Conservation (phyloP, 192 early-diverging fungal species). For the Mortierella alpina region DNA sequence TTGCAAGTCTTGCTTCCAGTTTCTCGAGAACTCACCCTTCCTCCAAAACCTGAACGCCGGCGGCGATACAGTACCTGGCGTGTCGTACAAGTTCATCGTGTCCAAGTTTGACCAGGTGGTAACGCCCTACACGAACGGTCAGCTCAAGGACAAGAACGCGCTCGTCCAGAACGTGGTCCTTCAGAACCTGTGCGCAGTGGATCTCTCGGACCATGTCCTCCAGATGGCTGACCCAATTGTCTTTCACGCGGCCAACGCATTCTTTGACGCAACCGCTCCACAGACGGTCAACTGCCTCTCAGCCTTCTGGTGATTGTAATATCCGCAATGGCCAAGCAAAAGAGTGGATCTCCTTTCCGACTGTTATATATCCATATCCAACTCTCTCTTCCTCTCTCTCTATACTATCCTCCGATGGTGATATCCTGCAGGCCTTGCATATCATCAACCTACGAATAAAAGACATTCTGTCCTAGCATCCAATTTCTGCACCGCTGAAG, state of each 20-base stretch:
- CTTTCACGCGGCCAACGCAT: constrained; percentile 27
- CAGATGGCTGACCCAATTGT: constrained; percentile 40
- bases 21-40: constrained; percentile 24
- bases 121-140: constrained; percentile 42
- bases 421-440: no score
- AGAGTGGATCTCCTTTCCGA: not conserved
- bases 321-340: not conserved
- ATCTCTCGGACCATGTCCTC: constrained; percentile 25
- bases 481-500: no score
- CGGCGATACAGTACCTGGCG: constrained; percentile 50
- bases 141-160: constrained; percentile 32
- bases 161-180: constrained; percentile 31
- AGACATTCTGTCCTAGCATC: no score
- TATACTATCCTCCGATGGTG: not conserved
- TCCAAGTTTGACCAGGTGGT: constrained; percentile 37
- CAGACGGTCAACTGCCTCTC: constrained; percentile 45
- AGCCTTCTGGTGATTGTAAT: not conserved
- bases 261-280: constrained; percentile 14
- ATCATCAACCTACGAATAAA: no score
- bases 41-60: constrained; percentile 30
- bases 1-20: constrained; percentile 44
- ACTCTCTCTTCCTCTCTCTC: not conserved
- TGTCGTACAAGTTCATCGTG: constrained; percentile 38
- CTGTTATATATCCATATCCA: not conserved
- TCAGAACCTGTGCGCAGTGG: constrained; percentile 28